Evolutionary conservation across 78 protist species (phyloP), one percentile per base, ranked within the genome.

Genomic region (Dictyostelium purpureum): DNA sequence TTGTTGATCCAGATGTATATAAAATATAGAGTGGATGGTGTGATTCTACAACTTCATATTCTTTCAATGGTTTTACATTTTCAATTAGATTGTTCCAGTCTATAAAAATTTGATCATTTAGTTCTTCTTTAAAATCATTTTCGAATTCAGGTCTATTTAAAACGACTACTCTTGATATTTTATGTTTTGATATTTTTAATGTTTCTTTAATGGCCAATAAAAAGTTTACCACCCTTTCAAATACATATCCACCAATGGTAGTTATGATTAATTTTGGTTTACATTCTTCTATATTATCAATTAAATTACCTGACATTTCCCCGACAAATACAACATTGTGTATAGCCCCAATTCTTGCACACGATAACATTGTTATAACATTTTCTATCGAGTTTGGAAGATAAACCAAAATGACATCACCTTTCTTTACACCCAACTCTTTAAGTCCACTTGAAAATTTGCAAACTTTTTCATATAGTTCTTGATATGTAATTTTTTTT

Each of bases 1-100:
- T 94, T 1, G 96, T 95, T 4, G 97, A 88, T 21, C 98, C 98
- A 10, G 95, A 79, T 1, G 99, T 98, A 95, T 96, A 97, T 47
- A 97, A 79, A 2, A 96, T 59, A 93, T 94, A 97, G 9, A 94
- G 89, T 28, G 98, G 97, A 85, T 96, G 96, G 37, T 38, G 57
- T 1, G 96, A 69, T 45, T 56, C 87, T 61, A 97, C 88, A 1
- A 28, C 35, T 26, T 35, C 77, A 38, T 90, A 83, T 24, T n/a
- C 93, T 11, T 24, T 43, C 21, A 14, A 33, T 56, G 76, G 71
- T 5, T 7, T 24, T 49, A 51, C 12, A 66, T n/a, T n/a, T 1
- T 61, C 24, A 4, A 75, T 40, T n/a, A 51, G 10, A 5, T 74
- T 70, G 2, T 28, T 0, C 92, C 93, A 94, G 31, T 82, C 78